Evolutionary conservation across 345 rosid genomes (phyloP), one percentile per base, ranked within the genome.

Genomic region (Trapa bicornis): DNA sequence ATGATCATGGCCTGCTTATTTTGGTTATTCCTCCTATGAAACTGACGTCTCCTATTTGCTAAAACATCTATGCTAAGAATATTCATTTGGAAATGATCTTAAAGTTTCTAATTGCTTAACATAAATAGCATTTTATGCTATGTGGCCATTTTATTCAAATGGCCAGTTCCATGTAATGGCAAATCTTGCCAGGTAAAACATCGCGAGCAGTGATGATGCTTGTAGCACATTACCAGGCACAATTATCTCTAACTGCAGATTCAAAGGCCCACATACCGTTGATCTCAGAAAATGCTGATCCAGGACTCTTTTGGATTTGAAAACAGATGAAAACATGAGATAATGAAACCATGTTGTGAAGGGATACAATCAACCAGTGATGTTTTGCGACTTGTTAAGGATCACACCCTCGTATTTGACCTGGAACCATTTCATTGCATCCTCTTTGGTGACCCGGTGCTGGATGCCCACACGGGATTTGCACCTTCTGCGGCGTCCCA

Each of bases 331-430:
- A 6, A 66, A 42, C 53, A 45, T 43, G 22, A 29, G 45, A 47
- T n/a, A 45, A 0, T 12, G 57, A 47, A 45, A 4, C 12, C 1
- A 1, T 17, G 1, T 15, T 2, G 2, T 2, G 48, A 11, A 12
- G 10, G 29, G 33, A 15, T 14, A 16, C 47, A 64, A 54, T 64
- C 66, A 64, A 64, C 66, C 66, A 6, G 66, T 64, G 32, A 38
- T 64, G 48, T 64, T 64, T 65, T 80, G 82, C 58, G 84, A 74
- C 76, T 77, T 78, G 72, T 82, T 81, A 50, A 85, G 84, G 72
- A 85, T 82, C 65, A 85, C 84, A n/a, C 85, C 85, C 75, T 83
- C 87, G 52, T 85, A 83, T 76, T 83, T 85, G 66, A 83, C 84
- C 50, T 79, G 84, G 70, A 85, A 83, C 84, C 89, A 83, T 43